Evolutionary conservation across 495 filamentous ascomycete species (phyloP), one percentile per base, ranked within the genome.

Genomic region (Filosporella fistucella): DNA sequence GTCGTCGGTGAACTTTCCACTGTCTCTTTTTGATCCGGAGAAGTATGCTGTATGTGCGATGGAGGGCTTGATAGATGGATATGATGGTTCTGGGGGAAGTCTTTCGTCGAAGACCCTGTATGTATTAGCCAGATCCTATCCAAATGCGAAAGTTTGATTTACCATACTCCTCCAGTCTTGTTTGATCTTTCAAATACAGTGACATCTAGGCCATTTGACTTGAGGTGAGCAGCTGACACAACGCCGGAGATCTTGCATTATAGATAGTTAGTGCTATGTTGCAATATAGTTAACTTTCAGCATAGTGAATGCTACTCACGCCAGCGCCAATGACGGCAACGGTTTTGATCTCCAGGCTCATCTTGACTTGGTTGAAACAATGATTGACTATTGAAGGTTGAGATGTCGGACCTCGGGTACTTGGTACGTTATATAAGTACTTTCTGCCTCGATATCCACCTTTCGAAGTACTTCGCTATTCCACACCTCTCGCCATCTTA

Each of bases 321-420:
- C 85, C 83, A 22, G 82, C 82, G 2, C 85, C 85, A 46, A 88
- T 82, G 13, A 88, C 74, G 10, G 81, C 85, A 1, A 85, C 77
- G 22, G 60, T 62, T 29, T 67, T 66, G 29, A 70, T 68, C 32
- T 25, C 61, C 12, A 40, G 45, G 33, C 16, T 21, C 54, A 49
- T 47, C 43, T 32, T 6, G n/a, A n/a, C n/a, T n/a, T n/a, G n/a
- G n/a, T n/a, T n/a, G n/a, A n/a, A n/a, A n/a, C n/a, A n/a, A n/a
- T n/a, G n/a, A n/a, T n/a, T n/a, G n/a, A n/a, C n/a, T n/a, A n/a
- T n/a, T n/a, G n/a, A n/a, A n/a, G n/a, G n/a, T n/a, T n/a, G n/a
- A n/a, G n/a, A n/a, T n/a, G n/a, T n/a, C n/a, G n/a, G n/a, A n/a
- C n/a, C n/a, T n/a, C n/a, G n/a, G n/a, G n/a, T n/a, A n/a, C n/a